Base-by-base conservation (phyloP, 2,329 filamentous ascomycete species). In the Macrophomina phaseolina region DNA sequence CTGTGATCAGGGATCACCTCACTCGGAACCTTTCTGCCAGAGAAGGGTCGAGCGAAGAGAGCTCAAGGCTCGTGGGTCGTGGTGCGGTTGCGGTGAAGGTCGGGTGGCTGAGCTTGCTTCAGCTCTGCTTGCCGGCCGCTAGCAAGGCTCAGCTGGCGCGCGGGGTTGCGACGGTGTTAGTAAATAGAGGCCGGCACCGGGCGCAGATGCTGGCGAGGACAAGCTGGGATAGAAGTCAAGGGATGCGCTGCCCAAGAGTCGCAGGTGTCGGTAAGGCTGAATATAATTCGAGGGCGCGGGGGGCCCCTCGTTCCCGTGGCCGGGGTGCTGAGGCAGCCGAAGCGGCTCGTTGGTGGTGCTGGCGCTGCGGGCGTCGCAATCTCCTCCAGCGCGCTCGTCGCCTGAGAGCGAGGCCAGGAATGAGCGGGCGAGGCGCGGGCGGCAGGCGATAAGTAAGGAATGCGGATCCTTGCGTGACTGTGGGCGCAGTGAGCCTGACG, bases 21-120 rank as follows among this genome's bases (percentile, higher is more conserved):
- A 74, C 77, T 75, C 73, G 70, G 71, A 73, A 71, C 76, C 71
- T 71, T 77, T 77, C 76, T 79, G 65, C 75, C 73, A 78, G 77
- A 79, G 77, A 78, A 73, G 51, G 75, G 76, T 73, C 72, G 75
- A 76, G 76, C 42, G 72, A 68, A 75, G 73, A 73, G 71, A 71
- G 71, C 70, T 70, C 71, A 67, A 69, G 55, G 69, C 67, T 32
- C 5, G 53, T 46, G n/a, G 8, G 65, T 3, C 23, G 30, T 46
- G n/a, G 58, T 30, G 64, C 53, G 45, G 45, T 45, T 32, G 49
- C 28, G 49, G 49, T 38, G 11, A 42, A 53, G 64, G 51, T 12
- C 6, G 52, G 48, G 49, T 30, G 36, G 49, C 40, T 55, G 40
- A 51, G 49, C 48, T 63, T 30, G 46, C n/a, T 51, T 55, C 63